Evolutionary conservation across 495 filamentous ascomycete genomes (phyloP).

Genomic region (Penicillium chermesinum): DNA sequence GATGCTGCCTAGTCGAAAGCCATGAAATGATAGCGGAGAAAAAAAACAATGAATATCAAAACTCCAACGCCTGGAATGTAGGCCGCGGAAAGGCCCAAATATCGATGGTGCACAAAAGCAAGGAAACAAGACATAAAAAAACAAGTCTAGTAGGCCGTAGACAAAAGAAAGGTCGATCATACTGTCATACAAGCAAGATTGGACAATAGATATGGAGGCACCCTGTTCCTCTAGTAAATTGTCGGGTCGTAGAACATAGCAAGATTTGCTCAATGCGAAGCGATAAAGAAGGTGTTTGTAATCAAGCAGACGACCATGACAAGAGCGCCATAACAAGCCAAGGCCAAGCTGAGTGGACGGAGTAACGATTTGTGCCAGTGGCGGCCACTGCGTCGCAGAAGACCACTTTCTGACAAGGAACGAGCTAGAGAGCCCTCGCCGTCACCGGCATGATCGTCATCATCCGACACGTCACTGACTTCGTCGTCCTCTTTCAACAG

Average conservation of each 20-base stretch:
- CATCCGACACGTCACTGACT: slow-evolving; percentile 37
- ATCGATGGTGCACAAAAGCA: background rate
- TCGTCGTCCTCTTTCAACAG: slow-evolving; percentile 88
- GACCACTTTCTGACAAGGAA: slow-evolving; percentile 39
- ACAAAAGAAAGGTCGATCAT: background rate
- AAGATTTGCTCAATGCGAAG: slow-evolving; percentile 40
- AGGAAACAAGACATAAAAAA: background rate
- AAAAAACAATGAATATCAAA: background rate
- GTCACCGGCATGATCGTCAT: slow-evolving; percentile 41
- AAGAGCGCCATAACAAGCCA: slow-evolving; percentile 76
- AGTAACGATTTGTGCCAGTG: slow-evolving; percentile 57
- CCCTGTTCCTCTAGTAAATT: slow-evolving; percentile 13
- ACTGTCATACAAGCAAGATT: slow-evolving; percentile 16
- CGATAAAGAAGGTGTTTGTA: slow-evolving; percentile 74
- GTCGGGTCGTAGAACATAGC: background rate
- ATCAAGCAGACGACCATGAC: slow-evolving; percentile 87
- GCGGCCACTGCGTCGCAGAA: slow-evolving; percentile 47
- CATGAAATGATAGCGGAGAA: background rate
- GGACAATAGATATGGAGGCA: slow-evolving; percentile 24
- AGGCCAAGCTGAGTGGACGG: slow-evolving; percentile 63
- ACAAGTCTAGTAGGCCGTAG: slow-evolving; percentile 2
- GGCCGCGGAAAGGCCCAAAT: slow-evolving; percentile 1
- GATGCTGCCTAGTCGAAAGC: background rate
- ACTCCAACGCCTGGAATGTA: slow-evolving; percentile 9
- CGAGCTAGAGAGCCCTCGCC: slow-evolving; percentile 30